Conservation (phyloP, 306 rosid species). For the Castanea crenata region DNA sequence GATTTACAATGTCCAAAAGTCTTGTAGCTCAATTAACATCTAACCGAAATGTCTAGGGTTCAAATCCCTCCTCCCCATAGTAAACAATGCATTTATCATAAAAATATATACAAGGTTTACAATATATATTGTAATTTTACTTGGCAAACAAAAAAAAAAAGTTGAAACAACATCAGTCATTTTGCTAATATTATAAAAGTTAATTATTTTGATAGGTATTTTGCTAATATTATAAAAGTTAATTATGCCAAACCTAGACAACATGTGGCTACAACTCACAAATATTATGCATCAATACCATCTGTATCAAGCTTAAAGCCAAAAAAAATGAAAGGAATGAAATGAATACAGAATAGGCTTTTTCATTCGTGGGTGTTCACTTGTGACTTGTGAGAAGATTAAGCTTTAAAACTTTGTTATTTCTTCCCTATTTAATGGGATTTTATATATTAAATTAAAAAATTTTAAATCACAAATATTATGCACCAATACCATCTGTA, state of each 20-base stretch:
- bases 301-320: neutral
- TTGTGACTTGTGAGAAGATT: neutral
- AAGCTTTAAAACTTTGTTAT: neutral
- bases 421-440: neutral
- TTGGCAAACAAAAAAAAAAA: neutral
- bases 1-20: neutral
- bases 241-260: neutral
- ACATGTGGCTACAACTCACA: neutral
- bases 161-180: neutral
- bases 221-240: neutral
- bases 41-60: too few relatives aligned
- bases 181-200: too few relatives aligned
- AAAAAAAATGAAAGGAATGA: neutral
- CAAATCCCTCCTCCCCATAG: too few relatives aligned
- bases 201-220: neutral
- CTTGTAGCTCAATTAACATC: neutral
- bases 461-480: neutral
- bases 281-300: neutral
- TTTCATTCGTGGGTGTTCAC: neutral
- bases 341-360: neutral
- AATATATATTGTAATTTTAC: neutral
- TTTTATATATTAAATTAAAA: neutral
- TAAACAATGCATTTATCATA: too few relatives aligned
- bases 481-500: neutral
- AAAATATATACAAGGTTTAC: too few relatives aligned